Percentiles rank a stretch among this genome's conserved stretches.
phyloP scores from a whole-genome alignment of 352 stramenopile species.

The Aphanomyces cochlioides region DNA sequence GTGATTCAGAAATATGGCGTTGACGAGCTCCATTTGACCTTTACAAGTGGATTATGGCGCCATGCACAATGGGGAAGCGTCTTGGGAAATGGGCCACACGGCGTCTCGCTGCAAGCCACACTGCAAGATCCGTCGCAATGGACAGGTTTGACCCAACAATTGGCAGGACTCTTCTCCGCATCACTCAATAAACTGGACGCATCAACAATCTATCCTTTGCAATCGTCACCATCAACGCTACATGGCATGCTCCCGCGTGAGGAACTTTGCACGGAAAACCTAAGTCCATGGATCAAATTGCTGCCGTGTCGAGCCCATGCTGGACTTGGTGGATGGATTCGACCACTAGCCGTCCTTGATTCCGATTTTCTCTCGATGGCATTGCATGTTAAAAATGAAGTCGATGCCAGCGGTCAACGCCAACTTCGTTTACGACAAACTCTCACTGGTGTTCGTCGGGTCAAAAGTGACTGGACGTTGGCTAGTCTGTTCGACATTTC shows the following conservation, averaged over 20 bases:
- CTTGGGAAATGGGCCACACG: conserved; percentile 51
- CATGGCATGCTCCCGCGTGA: conserved; percentile 71
- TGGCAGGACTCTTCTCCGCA: conserved; percentile 77
- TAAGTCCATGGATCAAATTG: conserved; percentile 86
- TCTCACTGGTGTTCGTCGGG: conserved; percentile 19
- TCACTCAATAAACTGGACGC: conserved; percentile 79
- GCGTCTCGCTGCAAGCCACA: conserved; percentile 54
- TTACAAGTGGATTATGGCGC: conserved; percentile 51
- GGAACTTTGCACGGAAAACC: conserved; percentile 85
- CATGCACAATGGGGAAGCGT: conserved; percentile 25
- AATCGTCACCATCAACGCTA: conserved; percentile 35
- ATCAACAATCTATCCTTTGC: conserved; percentile 32
- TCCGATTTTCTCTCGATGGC: conserved; percentile 22
- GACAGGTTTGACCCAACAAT: conserved; percentile 62
- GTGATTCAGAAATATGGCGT: conserved; percentile 69
- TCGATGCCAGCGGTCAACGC: neutral
- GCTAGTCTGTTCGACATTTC: neutral
- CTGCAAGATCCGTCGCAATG: conserved; percentile 48
- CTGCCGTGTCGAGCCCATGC: conserved; percentile 64
- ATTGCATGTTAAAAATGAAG: neutral
- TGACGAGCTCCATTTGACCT: conserved; percentile 62
- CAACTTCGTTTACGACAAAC: conserved; percentile 1
- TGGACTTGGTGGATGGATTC: conserved; percentile 63
- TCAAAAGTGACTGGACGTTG: conserved; percentile 11
- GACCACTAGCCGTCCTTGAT: conserved; percentile 61